Evolutionary conservation across 1,139 yeast genomes (phyloP).

Genomic region (Sugiyamaella sp.): DNA sequence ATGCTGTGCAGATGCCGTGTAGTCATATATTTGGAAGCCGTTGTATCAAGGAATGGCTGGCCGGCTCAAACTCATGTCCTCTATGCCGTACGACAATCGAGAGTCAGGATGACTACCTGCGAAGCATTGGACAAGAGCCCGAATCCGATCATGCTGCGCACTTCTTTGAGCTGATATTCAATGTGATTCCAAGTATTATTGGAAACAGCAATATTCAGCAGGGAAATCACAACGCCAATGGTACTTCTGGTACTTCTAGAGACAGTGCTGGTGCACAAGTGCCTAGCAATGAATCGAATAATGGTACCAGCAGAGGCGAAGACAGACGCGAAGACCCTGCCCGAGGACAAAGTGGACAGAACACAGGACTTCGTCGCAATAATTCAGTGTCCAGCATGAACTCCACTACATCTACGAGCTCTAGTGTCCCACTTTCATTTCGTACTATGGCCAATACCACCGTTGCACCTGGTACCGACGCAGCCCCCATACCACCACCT

Average conservation of each 20-base stretch:
- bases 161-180: conserved; percentile 29
- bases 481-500: too few species aligned
- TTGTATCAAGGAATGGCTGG: conserved; percentile 78
- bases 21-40: conserved; percentile 74
- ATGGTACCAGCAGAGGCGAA: too few species aligned
- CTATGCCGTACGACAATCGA: conserved; percentile 67
- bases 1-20: conserved; percentile 77
- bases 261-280: too few species aligned
- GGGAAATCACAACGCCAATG: background rate
- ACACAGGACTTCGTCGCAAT: too few species aligned
- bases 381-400: too few species aligned
- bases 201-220: conserved; percentile 10
- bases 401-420: too few species aligned
- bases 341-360: too few species aligned
- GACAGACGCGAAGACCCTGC: too few species aligned
- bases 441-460: too few species aligned
- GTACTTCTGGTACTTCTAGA: background rate
- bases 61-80: conserved; percentile 72
- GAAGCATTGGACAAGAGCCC: conserved; percentile 32
- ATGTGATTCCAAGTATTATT: conserved; percentile 25
- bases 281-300: too few species aligned
- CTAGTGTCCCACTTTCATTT: too few species aligned
- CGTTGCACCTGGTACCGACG: too few species aligned
- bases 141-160: conserved; percentile 18
- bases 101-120: conserved; percentile 35